Evolutionary conservation across 108 stramenopile genomes (phyloP), one percentile per base, ranked within the genome.

Genomic region (Schizochytrium sp.): DNA sequence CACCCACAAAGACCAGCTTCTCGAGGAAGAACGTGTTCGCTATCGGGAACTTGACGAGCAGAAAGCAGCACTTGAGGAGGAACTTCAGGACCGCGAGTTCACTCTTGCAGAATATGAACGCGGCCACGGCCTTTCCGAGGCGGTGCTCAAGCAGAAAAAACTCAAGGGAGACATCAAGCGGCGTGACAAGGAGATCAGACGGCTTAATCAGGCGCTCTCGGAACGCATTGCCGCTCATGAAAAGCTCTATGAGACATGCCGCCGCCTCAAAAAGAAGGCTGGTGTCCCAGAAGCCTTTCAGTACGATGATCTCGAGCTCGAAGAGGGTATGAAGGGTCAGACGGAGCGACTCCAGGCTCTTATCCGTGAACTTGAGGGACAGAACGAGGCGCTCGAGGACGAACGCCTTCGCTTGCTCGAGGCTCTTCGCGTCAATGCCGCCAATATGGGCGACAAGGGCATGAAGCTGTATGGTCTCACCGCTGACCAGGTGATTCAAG

Each of bases 91-190:
- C n/a, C 87, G 91, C 5, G 94, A 95, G 43, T 91, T 91, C 60
- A 90, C 92, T 60, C 94, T 95, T 48, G 60, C 90, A 4, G 90
- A 87, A 72, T 96, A 96, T 88, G 96, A 96, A 60, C 76, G 94
- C 58, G 94, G 94, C 16, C 95, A 96, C 59, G 96, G 95, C 5
- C 89, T 96, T 60, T 72, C 88, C 57, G 94, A 96, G 57, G 94
- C 93, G 25, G 93, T 93, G 4, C 90, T 91, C 28, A 91, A 92
- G 69, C 94, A 95, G 87, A 95, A 93, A 87, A 93, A 91, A 60
- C 93, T 96, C 21, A 94, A 95, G 87, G 94, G 93, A 53, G 96
- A 96, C 60, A 83, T 94, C 60, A 76, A 91, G 57, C 88, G 95
- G 41, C 48, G 94, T 58, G 93, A 95, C 43, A 88, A 90, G 59